Conservation (phyloP, 352 stramenopile genomes). For the Phytophthora capsici region DNA sequence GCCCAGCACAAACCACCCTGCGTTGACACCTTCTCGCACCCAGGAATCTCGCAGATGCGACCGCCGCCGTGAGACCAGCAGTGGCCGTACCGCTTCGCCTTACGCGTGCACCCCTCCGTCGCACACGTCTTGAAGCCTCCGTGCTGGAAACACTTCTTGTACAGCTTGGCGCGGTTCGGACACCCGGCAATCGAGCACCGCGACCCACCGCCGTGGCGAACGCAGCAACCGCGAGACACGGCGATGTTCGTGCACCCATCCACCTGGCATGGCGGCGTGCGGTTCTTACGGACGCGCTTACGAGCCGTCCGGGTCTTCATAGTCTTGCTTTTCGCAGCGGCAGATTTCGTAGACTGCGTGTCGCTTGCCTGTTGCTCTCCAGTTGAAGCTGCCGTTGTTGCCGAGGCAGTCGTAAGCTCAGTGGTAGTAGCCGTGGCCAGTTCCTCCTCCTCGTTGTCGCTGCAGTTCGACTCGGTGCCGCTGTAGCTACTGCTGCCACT, state of each 20-base stretch:
- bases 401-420: not conserved
- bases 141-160: conserved; percentile 77
- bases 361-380: conserved; percentile 3
- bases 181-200: conserved; percentile 45
- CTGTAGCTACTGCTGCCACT: conserved; percentile 23
- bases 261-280: conserved; percentile 64
- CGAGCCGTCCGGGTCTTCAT: conserved; percentile 11
- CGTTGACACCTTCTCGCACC: conserved; percentile 68
- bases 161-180: conserved; percentile 67
- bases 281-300: conserved; percentile 41
- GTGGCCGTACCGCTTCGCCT: conserved; percentile 73
- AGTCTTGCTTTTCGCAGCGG: not conserved
- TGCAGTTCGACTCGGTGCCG: conserved; percentile 7
- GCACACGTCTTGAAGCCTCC: conserved; percentile 74
- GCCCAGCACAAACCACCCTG: conserved; percentile 73
- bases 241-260: conserved; percentile 70
- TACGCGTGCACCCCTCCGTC: conserved; percentile 65
- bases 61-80: conserved; percentile 79
- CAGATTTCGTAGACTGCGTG: not conserved
- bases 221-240: conserved; percentile 51
- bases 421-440: not conserved
- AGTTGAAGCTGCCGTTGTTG: conserved; percentile 6
- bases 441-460: conserved; percentile 22
- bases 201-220: not conserved
- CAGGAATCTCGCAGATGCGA: conserved; percentile 64